Conservation (phyloP, 202 grass and related monocot genomes). For the Panicum hallii region DNA sequence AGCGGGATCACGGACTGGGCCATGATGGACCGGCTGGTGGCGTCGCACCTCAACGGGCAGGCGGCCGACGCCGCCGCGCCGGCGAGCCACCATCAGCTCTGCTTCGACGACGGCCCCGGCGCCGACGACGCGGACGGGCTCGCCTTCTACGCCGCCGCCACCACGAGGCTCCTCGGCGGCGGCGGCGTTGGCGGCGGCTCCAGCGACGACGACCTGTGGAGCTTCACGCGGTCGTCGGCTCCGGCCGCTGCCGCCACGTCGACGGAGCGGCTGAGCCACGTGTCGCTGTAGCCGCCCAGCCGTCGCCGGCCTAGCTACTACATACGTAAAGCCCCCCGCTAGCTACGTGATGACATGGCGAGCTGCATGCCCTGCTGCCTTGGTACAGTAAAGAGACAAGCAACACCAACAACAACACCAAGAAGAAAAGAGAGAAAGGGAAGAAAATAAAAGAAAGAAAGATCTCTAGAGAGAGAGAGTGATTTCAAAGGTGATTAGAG, state of each 20-base stretch:
- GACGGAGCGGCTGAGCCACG: slow-evolving; percentile 55
- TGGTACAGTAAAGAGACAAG: slow-evolving; percentile 56
- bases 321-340: neutral
- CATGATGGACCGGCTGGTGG: slow-evolving; percentile 83
- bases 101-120: slow-evolving; percentile 53
- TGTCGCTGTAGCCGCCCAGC: slow-evolving; percentile 45
- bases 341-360: slow-evolving; percentile 25
- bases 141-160: slow-evolving; percentile 57
- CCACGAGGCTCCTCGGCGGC: slow-evolving; percentile 40
- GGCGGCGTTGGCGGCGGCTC: neutral
- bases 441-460: neutral
- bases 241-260: slow-evolving; percentile 46
- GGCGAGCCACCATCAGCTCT: slow-evolving; percentile 52
- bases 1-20: slow-evolving; percentile 70
- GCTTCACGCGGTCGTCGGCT: slow-evolving; percentile 60
- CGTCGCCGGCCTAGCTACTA: neutral
- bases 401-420: slow-evolving; percentile 1
- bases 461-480: slow-evolving; percentile 40
- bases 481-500: slow-evolving; percentile 56
- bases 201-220: slow-evolving; percentile 87
- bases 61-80: slow-evolving; percentile 48
- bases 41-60: slow-evolving; percentile 88
- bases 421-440: neutral
- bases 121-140: slow-evolving; percentile 29
- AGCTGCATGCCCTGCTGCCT: slow-evolving; percentile 37